Evolutionary conservation across 345 rosid species (phyloP), one percentile per base, ranked within the genome.

Genomic region (Aquilaria yunnanensis): DNA sequence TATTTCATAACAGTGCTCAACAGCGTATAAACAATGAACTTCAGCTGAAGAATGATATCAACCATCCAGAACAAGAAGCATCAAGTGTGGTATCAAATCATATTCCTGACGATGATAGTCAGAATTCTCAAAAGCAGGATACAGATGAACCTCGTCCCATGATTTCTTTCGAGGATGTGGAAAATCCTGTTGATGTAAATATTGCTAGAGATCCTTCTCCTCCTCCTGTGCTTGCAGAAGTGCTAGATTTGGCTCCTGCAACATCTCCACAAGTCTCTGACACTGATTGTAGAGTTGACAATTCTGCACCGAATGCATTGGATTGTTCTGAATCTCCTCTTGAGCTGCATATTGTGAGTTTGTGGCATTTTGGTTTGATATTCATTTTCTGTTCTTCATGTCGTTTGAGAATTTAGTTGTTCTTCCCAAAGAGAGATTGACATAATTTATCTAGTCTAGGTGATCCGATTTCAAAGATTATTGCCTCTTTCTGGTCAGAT

Each of bases 171-270:
- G 99, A 94, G 61, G 80, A 85, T 67, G 49, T 77, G 54, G 96
- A 86, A 76, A 71, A 47, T 43, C 78, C 79, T 59, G 70, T 56
- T 57, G 75, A 74, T 31, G 67, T 72, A 47, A 77, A 68, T 54
- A 53, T 90, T 41, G 73, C 81, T 71, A 82, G 96, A 76, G 97
- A 94, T 48, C 99, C 97, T 66, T 88, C 96, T 74, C 96, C 99
- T 74, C 96, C 97, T 54, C 85, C 97, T 43, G 86, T 90, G 54
- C 95, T 94, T 71, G 89, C 96, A 32, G 95, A 88, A 83, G 95
- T 94, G 62, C 95, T 85, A 66, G 96, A 90, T 75, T 71, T 94
- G 81, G 70, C 78, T 57, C 75, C 84, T 34, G 74, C 84, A 14
- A 57, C 72, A 57, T 71, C 84, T 60, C 79, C 83, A 3, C 84